phyloP scores from a whole-genome alignment of 2,329 filamentous ascomycete species.

The Xylariaceae sp. region DNA sequence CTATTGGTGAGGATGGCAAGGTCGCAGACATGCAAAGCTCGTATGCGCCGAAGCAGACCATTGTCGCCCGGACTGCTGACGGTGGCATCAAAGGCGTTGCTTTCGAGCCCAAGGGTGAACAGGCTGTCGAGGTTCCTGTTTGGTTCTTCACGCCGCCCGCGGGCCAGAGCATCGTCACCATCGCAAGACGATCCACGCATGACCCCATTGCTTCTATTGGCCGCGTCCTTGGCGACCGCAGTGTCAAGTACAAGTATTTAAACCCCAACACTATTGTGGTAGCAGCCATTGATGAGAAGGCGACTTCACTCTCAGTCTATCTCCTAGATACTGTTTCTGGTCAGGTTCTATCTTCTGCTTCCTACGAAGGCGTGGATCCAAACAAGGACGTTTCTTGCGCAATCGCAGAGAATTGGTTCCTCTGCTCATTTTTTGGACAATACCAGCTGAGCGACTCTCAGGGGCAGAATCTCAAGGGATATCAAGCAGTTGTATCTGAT shows the following conservation, averaged over 20 bases:
- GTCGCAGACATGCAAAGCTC: constrained; percentile 41
- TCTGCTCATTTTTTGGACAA: constrained; percentile 71
- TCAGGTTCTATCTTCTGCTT: constrained; percentile 66
- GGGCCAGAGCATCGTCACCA: constrained; percentile 63
- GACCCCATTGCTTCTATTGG: constrained; percentile 94
- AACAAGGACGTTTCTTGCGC: constrained; percentile 69
- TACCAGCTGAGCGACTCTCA: constrained; percentile 53
- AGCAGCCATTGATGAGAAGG: constrained; percentile 58
- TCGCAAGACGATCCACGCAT: constrained; percentile 66
- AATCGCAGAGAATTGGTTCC: constrained; percentile 92
- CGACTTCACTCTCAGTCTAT: constrained; percentile 64
- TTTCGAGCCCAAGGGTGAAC: constrained; percentile 35
- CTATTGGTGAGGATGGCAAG: constrained; percentile 47
- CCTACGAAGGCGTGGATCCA: constrained; percentile 69
- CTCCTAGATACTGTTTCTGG: constrained; percentile 85
- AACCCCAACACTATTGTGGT: constrained; percentile 82
- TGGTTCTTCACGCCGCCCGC: constrained; percentile 72
- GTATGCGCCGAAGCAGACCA: constrained; percentile 45
- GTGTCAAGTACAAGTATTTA: constrained; percentile 96
- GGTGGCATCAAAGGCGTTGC: constrained; percentile 52
- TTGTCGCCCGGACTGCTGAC: constrained; percentile 48
- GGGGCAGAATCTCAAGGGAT: constrained; percentile 66
- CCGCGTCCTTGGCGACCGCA: constrained; percentile 83
- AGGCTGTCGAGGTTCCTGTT: constrained; percentile 40
- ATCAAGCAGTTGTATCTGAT: constrained; percentile 81